phyloP scores from a whole-genome alignment of 495 filamentous ascomycete species.

The Sordaria brevicollis region DNA sequence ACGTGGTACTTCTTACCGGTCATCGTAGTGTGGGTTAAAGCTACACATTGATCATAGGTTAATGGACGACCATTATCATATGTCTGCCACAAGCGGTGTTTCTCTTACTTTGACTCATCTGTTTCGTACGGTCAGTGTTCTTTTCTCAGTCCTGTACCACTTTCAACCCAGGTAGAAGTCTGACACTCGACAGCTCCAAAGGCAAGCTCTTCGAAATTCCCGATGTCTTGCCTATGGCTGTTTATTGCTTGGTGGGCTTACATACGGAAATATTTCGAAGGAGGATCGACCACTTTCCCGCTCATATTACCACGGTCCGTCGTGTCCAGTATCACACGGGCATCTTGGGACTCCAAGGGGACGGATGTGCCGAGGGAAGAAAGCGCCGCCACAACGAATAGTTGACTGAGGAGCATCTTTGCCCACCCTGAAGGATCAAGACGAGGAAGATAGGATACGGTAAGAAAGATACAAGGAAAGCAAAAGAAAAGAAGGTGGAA shows the following conservation, averaged over 20 bases:
- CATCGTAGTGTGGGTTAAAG: slow-evolving; percentile 54
- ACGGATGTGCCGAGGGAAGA: not conserved
- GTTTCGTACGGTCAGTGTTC: slow-evolving; percentile 10
- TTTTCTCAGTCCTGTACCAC: not conserved
- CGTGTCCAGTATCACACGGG: not conserved
- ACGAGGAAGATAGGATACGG: not conserved
- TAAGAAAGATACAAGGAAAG: not conserved
- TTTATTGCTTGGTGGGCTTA: slow-evolving; percentile 2
- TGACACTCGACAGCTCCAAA: not conserved
- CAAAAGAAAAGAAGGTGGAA: not conserved
- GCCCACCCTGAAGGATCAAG: not conserved
- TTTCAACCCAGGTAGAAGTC: not conserved
- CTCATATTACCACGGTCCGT: slow-evolving; percentile 32
- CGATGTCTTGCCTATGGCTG: not conserved
- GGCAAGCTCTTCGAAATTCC: not conserved
- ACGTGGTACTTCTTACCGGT: slow-evolving; percentile 31
- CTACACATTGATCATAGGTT: slow-evolving; percentile 18
- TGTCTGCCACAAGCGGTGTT: not conserved
- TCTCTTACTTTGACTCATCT: slow-evolving; percentile 48
- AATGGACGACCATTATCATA: not conserved
- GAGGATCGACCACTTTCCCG: slow-evolving; percentile 34
- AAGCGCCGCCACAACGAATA: not conserved
- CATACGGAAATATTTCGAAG: slow-evolving; percentile 53
- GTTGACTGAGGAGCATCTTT: not conserved
- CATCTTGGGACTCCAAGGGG: not conserved